Evolutionary conservation across 2,329 filamentous ascomycete species (phyloP).

Genomic region (Trichoderma semiorbis): DNA sequence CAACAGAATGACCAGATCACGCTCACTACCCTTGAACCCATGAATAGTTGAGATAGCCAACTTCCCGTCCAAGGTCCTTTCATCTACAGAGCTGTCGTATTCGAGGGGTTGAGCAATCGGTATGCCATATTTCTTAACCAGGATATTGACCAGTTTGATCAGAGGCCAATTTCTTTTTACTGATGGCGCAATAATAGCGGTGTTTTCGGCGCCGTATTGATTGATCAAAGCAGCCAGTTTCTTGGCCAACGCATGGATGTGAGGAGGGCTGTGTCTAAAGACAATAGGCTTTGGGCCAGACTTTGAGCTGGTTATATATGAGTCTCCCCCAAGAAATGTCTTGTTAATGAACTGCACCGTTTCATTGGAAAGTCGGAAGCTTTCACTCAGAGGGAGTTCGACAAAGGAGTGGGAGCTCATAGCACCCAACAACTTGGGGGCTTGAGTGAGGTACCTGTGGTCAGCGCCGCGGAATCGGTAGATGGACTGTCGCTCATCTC

Average conservation of each 20-base stretch:
- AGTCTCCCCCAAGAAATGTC: conserved; percentile 26
- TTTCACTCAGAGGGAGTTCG: conserved; percentile 5
- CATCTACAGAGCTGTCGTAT: conserved; percentile 21
- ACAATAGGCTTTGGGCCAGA: conserved; percentile 29
- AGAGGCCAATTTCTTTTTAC: background rate
- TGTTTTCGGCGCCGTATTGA: background rate
- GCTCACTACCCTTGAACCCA: conserved; percentile 33
- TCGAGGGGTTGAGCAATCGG: background rate
- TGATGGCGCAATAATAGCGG: background rate
- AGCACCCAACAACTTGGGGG: conserved; percentile 17
- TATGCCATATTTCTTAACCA: background rate
- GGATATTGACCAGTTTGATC: background rate
- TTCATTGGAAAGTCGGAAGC: conserved; percentile 28
- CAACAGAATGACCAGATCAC: conserved; percentile 29
- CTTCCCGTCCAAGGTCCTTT: conserved; percentile 28
- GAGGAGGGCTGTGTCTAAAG: conserved; percentile 21
- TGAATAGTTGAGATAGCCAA: conserved; percentile 32
- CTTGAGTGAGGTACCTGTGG: conserved; percentile 27
- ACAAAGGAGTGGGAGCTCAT: background rate
- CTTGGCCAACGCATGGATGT: conserved; percentile 18
- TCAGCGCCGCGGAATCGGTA: conserved; percentile 30
- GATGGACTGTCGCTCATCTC: conserved; percentile 32
- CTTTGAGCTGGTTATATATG: conserved; percentile 30
- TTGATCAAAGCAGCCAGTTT: background rate
- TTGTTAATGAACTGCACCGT: conserved; percentile 28